Evolutionary conservation across 192 early-diverging fungal genomes (phyloP), one percentile per base, ranked within the genome.

Genomic region (Coemansia furcata): DNA sequence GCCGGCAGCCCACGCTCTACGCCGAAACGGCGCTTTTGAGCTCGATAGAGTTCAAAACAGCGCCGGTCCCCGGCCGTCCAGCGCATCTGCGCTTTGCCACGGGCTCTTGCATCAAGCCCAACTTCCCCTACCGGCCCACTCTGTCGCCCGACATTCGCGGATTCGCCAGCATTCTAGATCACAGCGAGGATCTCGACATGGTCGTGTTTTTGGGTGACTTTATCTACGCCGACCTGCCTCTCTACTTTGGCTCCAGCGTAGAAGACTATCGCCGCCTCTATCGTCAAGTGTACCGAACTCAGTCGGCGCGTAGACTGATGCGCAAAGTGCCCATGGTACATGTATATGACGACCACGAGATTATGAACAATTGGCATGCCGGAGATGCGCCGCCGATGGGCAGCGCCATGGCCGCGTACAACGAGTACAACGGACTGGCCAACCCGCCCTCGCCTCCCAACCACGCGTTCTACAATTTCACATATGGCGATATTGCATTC

Each of bases 281-380:
- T 49, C 71, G 77, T 55, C 74, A 78, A 39, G 77, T 82, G 32
- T 83, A 80, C 58, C 59, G 62, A 52, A 71, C 74, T 9, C 61
- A 60, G 40, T 82, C 81, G 15, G 50, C 84, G 11, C 68, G 60
- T 7, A 58, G 65, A 14, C 70, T 77, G 19, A 5, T 79, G 65
- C 60, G 68, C 63, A 67, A 65, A 21, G 68, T 83, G 29, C 80
- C 84, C 17, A 80, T 71, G 73, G 49, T 80, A 10, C 76, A 83
- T 46, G 73, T 83, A 6, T 85, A 85, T 54, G 84, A 85, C 65
- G 84, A 85, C 72, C 84, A 85, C 42, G 84, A 85, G 64, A 77
- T 85, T 54, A 64, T 71, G 59, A 85, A 85, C 71, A 80, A 85
- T 72, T 85, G 84, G 84, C 74, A 82, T 49, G 30, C 40, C 26